A percentile compares a stretch with the other conserved stretches of the same genome.
phyloP scores from a whole-genome alignment of 805 yeast genomes.

The Diddensiella transvaalensis region DNA sequence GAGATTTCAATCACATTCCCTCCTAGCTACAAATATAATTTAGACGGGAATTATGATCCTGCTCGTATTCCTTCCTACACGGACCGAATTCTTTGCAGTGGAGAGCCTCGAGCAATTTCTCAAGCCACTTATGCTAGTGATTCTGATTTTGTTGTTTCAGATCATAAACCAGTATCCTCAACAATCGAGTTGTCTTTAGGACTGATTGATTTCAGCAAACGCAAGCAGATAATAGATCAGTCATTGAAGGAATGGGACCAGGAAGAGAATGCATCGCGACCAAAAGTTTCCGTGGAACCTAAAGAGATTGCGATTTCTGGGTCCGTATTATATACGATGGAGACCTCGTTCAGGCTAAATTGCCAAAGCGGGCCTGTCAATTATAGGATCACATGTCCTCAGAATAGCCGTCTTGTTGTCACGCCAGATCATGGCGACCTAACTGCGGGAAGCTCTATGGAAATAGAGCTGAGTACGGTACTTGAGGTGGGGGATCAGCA shows the following conservation, averaged over 20 bases:
- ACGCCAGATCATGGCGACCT: slow-evolving; percentile 33
- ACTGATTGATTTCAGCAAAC: slow-evolving; percentile 37
- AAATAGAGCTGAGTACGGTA: slow-evolving; percentile 19
- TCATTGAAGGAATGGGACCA: slow-evolving; percentile 42
- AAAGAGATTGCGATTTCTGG: slow-evolving; percentile 32
- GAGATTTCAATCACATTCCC: slow-evolving; percentile 48
- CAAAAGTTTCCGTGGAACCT: slow-evolving; percentile 38
- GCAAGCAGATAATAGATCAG: slow-evolving; percentile 36
- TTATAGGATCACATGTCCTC: slow-evolving; percentile 37
- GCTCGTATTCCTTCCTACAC: slow-evolving; percentile 56
- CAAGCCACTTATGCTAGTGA: slow-evolving; percentile 28
- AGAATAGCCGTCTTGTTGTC: slow-evolving; percentile 19
- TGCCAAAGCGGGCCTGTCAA: slow-evolving; percentile 37
- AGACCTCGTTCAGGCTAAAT: slow-evolving; percentile 30
- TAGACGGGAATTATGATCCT: slow-evolving; percentile 17
- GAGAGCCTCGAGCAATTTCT: slow-evolving; percentile 13
- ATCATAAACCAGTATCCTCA: slow-evolving; percentile 53
- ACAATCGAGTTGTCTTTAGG: slow-evolving; percentile 34
- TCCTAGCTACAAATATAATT: slow-evolving; percentile 51
- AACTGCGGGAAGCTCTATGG: slow-evolving; percentile 28
- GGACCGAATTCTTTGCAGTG: slow-evolving; percentile 47
- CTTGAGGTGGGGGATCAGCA: slow-evolving; percentile 16
- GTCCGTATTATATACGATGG: slow-evolving; percentile 26
- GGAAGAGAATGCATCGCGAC: slow-evolving; percentile 43
- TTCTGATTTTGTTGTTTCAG: slow-evolving; percentile 41